Evolutionary conservation across 139 green algal species (phyloP).

Genomic region (Chlorella sp.): DNA sequence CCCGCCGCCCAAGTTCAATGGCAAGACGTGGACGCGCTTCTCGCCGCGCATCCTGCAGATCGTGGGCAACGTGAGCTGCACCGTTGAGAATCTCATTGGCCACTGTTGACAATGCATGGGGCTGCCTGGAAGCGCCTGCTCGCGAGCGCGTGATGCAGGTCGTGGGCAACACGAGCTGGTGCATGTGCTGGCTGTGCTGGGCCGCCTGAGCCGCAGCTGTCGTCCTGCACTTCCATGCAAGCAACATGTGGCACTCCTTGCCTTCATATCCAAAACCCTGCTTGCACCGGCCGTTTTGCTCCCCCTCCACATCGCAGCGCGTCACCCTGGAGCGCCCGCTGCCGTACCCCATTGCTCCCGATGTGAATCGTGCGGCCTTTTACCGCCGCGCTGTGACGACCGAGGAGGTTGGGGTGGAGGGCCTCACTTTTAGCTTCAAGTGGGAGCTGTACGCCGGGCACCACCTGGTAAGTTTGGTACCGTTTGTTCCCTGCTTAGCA

Average conservation of each 20-base stretch:
- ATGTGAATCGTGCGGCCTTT: not conserved
- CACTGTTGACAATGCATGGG: no score
- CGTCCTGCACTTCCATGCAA: not conserved
- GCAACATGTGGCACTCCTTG: not conserved
- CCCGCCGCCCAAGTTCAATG: not conserved
- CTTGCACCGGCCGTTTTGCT: not conserved
- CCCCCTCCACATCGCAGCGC: not conserved
- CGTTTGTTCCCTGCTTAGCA: no score
- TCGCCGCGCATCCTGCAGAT: not conserved
- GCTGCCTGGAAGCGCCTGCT: not conserved
- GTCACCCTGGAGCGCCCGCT: constrained; percentile 11
- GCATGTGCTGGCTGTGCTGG: not conserved
- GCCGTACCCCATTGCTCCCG: not conserved
- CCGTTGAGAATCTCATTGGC: no score
- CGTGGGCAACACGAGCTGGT: not conserved
- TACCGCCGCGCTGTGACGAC: not conserved
- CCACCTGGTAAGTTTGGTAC: constrained; percentile 1
- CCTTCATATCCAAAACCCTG: not conserved
- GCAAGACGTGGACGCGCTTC: not conserved
- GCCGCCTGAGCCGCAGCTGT: not conserved
- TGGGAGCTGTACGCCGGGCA: constrained; percentile 4
- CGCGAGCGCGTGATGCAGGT: not conserved
- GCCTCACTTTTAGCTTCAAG: constrained; percentile 10
- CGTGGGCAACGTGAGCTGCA: not conserved
- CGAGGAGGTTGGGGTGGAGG: constrained; percentile 3